phyloP scores from a whole-genome alignment of 495 filamentous ascomycete species.

The Xylaria intraflava region DNA sequence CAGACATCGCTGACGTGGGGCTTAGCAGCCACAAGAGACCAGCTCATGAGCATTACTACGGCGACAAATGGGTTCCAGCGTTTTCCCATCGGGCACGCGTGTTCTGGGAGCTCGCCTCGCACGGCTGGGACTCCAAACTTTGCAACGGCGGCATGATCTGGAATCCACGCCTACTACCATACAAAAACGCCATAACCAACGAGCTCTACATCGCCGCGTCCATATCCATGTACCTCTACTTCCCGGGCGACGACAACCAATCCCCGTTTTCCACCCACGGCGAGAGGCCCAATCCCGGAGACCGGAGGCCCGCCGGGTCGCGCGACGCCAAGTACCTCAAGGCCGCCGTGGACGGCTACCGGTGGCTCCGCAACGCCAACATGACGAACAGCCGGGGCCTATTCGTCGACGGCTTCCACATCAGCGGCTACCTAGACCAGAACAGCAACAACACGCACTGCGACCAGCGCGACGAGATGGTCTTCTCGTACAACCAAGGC shows the following conservation, averaged over 20 bases:
- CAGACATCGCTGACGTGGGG: slow-evolving; percentile 6
- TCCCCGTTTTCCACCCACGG: slow-evolving; percentile 53
- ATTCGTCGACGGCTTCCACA: slow-evolving; percentile 87
- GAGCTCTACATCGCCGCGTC: slow-evolving; percentile 81
- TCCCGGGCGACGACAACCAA: slow-evolving; percentile 68
- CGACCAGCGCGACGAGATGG: slow-evolving; percentile 76
- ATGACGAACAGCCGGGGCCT: slow-evolving; percentile 80
- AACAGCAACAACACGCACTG: slow-evolving; percentile 54
- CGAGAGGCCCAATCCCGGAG: not conserved
- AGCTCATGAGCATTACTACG: slow-evolving; percentile 56
- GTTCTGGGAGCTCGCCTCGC: slow-evolving; percentile 77
- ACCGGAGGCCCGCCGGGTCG: slow-evolving; percentile 17
- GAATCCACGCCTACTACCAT: slow-evolving; percentile 74
- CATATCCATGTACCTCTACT: slow-evolving; percentile 85
- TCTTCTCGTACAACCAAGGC: slow-evolving; percentile 96
- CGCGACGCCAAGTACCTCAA: slow-evolving; percentile 61
- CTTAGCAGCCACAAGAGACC: slow-evolving; percentile 9
- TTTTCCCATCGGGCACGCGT: slow-evolving; percentile 83
- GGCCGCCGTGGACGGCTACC: slow-evolving; percentile 70
- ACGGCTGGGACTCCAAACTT: slow-evolving; percentile 75
- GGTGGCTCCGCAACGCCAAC: slow-evolving; percentile 68
- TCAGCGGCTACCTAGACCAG: slow-evolving; percentile 54
- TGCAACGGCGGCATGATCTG: slow-evolving; percentile 92
- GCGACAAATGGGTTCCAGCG: slow-evolving; percentile 62
- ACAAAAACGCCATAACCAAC: slow-evolving; percentile 98